Evolutionary conservation across 2,329 filamentous ascomycete species (phyloP).

Genomic region (Dothideomycetes sp.): DNA sequence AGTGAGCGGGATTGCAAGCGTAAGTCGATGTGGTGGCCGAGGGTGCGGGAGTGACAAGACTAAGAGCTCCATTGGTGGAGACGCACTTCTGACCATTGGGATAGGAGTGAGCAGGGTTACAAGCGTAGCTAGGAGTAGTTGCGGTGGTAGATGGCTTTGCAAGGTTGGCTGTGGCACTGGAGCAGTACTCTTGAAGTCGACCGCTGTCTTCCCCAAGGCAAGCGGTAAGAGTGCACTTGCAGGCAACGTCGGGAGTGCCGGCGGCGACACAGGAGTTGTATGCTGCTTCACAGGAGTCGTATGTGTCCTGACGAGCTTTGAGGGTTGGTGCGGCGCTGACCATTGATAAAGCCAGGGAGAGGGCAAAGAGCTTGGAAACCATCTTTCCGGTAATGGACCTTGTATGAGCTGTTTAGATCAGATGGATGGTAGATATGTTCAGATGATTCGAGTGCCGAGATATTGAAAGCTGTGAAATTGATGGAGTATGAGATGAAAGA

Average conservation of each 20-base stretch:
- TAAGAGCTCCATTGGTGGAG: neutral
- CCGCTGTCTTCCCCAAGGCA: conserved; percentile 15
- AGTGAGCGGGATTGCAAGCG: neutral
- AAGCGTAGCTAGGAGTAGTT: neutral
- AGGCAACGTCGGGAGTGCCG: conserved; percentile 14
- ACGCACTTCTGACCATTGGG: neutral
- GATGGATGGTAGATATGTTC: too few species aligned
- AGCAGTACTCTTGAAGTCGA: conserved; percentile 11
- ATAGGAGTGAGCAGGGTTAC: neutral
- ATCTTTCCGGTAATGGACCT: too few species aligned
- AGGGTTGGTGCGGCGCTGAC: too few species aligned
- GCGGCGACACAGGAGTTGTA: conserved; percentile 16
- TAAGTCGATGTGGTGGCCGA: neutral
- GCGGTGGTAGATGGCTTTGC: neutral
- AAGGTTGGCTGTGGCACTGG: neutral
- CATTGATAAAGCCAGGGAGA: too few species aligned
- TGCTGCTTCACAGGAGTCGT: too few species aligned
- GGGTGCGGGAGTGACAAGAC: neutral
- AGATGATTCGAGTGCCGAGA: too few species aligned
- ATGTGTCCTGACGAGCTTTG: too few species aligned
- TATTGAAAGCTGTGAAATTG: too few species aligned
- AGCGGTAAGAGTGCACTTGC: conserved; percentile 11
- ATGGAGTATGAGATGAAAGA: too few species aligned
- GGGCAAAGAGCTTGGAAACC: too few species aligned
- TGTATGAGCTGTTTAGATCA: too few species aligned